phyloP scores from a whole-genome alignment of 352 stramenopile species.

The Pythium volutum region DNA sequence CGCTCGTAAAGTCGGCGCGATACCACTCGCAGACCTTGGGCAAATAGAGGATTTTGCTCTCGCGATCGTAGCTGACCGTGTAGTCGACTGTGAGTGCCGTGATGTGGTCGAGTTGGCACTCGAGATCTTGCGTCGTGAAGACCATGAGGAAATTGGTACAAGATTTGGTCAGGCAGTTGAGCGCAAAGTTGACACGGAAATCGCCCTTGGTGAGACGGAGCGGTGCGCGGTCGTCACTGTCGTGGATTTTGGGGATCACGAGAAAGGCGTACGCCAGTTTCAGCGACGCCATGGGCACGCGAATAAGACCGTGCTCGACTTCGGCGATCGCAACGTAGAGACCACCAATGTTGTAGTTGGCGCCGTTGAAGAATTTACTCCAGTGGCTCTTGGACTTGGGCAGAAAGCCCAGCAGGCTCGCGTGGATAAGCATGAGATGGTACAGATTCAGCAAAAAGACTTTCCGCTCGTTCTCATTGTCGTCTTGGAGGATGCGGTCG shows the following conservation, averaged over 20 bases:
- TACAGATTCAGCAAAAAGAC: conserved; percentile 63
- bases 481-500: conserved; percentile 14
- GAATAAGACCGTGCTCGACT: conserved; percentile 53
- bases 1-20: conserved; percentile 36
- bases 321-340: conserved; percentile 48
- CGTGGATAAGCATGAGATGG: conserved; percentile 47
- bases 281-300: conserved; percentile 37
- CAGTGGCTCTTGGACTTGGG: conserved; percentile 48
- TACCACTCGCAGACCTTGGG: conserved; percentile 65
- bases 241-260: conserved; percentile 38
- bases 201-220: conserved; percentile 33
- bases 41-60: conserved; percentile 41
- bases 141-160: conserved; percentile 38
- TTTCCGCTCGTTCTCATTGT: conserved; percentile 29
- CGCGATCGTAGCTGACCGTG: conserved; percentile 41
- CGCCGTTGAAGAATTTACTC: conserved; percentile 59
- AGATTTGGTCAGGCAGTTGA: conserved; percentile 62
- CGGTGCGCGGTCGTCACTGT: conserved; percentile 25
- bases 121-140: conserved; percentile 61
- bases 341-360: conserved; percentile 45
- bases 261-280: conserved; percentile 40
- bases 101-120: conserved; percentile 44
- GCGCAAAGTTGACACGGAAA: conserved; percentile 56
- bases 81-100: conserved; percentile 29
- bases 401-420: conserved; percentile 38